phyloP scores from a whole-genome alignment of 2,329 filamentous ascomycete species.

The Alternaria arbusti region DNA sequence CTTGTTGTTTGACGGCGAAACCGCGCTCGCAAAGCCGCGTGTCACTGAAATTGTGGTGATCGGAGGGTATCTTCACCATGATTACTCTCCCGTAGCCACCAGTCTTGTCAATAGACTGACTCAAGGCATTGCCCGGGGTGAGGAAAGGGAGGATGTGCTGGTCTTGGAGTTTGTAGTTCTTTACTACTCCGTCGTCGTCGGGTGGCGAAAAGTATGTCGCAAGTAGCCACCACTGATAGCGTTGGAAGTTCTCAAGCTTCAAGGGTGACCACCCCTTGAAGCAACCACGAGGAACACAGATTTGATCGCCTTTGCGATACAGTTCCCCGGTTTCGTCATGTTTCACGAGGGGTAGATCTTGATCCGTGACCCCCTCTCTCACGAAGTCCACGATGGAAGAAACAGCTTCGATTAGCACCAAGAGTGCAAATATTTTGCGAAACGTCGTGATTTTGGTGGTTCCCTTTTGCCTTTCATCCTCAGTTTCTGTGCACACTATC shows the following conservation, averaged over 20 bases:
- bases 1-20: slow-evolving; percentile 25
- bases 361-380: slow-evolving; percentile 18
- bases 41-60: slow-evolving; percentile 21
- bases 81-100: slow-evolving; percentile 19
- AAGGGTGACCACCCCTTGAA: slow-evolving; percentile 12
- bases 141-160: slow-evolving; percentile 24
- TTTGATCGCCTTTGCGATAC: not conserved
- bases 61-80: slow-evolving; percentile 21
- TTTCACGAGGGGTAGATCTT: slow-evolving; percentile 15
- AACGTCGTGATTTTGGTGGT: slow-evolving; percentile 14
- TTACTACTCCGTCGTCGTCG: slow-evolving; percentile 3
- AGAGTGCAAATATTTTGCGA: slow-evolving; percentile 18
- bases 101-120: not conserved
- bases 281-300: not conserved
- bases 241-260: slow-evolving; percentile 11
- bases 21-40: not conserved
- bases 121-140: not conserved
- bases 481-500: slow-evolving; percentile 4
- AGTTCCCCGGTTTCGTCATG: not conserved
- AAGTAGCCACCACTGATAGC: slow-evolving; percentile 23
- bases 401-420: slow-evolving; percentile 11
- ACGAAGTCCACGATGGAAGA: slow-evolving; percentile 11
- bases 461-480: not conserved
- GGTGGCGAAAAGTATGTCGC: slow-evolving; percentile 18
- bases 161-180: slow-evolving; percentile 19